Base-by-base conservation (phyloP, 164 flowering plant genomes). In the Dillenia turbinata region DNA sequence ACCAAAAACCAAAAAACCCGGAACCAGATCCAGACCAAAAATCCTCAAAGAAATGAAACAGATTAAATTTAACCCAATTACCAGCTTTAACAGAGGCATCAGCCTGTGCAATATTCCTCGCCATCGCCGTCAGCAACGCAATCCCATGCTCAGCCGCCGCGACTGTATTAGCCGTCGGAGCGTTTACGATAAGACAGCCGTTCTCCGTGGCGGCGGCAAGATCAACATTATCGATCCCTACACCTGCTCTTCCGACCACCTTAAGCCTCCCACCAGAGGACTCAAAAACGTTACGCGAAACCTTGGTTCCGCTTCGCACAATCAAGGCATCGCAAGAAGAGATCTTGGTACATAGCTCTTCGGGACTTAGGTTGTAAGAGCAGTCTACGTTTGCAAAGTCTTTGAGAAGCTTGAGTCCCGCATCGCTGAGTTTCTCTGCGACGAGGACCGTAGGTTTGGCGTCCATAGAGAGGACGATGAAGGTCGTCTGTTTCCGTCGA, bases 121-220 rank as follows among this genome's bases (percentile, higher is more conserved):
- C 81, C 96, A 90, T 85, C 19, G 90, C 85, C 1, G 92, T 71
- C 26, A 90, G 70, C 14, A 90, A 78, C 12, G 96, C 88, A 48
- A 90, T 86, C 57, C 88, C 96, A 54, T 87, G 96, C 81, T 90
- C 96, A 0, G 96, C 96, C 2, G 94, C 94, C 2, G 96, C 96
- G 16, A 90, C 81, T 1, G 96, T 90, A 46, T 90, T 90, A 1
- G 92, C 79, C 0, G 94, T 86, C 1, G 96, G 96, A 53, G 96
- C 96, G 57, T 90, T 90, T 15, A 90, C 96, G 15, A 90, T 92
- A 17, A 90, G 69, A 56, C 96, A 90, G 0, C 96, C 96, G 56
- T 76, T 81, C 78, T 86, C 94, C 9, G 94, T 87, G 9, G 96
- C 96, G 0, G 94, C 94, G 2, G 81, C 75, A 57, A 87, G 83